Percentiles rank a stretch among this genome's conserved stretches.
These are phyloP conservation scores for Pythium pyrilobum DNA, from an alignment of 352 stramenopile genomes.

Conservation along the genomic window DNA sequence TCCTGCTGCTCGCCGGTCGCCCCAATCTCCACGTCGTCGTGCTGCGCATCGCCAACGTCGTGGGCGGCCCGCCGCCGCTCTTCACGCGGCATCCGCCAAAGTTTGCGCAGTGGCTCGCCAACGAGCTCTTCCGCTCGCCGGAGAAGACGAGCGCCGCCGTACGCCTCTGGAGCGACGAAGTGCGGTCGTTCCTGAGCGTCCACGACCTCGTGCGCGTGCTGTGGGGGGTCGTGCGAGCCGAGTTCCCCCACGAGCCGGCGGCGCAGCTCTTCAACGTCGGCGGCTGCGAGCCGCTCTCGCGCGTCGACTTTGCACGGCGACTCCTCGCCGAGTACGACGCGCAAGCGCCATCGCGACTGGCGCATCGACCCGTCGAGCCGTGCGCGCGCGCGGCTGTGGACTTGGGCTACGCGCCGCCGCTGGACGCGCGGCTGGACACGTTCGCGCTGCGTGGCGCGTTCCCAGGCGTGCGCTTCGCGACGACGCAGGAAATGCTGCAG, in stretches of 20 bases:
- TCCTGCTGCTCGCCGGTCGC: slow-evolving; percentile 14
- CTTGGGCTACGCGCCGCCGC: slow-evolving; percentile 41
- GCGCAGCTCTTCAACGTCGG: slow-evolving; percentile 44
- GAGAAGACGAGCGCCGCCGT: slow-evolving; percentile 15
- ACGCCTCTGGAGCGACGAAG: slow-evolving; percentile 54
- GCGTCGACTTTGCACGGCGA: slow-evolving; percentile 33
- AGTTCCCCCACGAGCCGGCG: background rate
- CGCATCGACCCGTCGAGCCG: slow-evolving; percentile 20
- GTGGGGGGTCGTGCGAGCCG: slow-evolving; percentile 21
- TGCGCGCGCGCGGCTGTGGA: slow-evolving; percentile 24
- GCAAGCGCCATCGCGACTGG: background rate
- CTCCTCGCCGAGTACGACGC: slow-evolving; percentile 22
- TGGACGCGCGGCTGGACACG: slow-evolving; percentile 40
- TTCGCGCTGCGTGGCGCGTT: slow-evolving; percentile 20
- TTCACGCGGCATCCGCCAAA: slow-evolving; percentile 37
- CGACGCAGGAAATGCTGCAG: slow-evolving; percentile 6
- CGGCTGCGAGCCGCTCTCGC: slow-evolving; percentile 39
- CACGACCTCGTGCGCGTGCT: slow-evolving; percentile 39
- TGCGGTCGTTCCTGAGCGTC: slow-evolving; percentile 58
- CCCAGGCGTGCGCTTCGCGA: slow-evolving; percentile 10
- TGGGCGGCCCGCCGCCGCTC: slow-evolving; percentile 35
- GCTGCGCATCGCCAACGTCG: slow-evolving; percentile 60
- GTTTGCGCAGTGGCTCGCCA: slow-evolving; percentile 62
- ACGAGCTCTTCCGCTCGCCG: slow-evolving; percentile 25
- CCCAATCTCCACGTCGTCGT: slow-evolving; percentile 13